phyloP scores from a whole-genome alignment of 495 filamentous ascomycete species.

The Saxophila tyrrhenica region DNA sequence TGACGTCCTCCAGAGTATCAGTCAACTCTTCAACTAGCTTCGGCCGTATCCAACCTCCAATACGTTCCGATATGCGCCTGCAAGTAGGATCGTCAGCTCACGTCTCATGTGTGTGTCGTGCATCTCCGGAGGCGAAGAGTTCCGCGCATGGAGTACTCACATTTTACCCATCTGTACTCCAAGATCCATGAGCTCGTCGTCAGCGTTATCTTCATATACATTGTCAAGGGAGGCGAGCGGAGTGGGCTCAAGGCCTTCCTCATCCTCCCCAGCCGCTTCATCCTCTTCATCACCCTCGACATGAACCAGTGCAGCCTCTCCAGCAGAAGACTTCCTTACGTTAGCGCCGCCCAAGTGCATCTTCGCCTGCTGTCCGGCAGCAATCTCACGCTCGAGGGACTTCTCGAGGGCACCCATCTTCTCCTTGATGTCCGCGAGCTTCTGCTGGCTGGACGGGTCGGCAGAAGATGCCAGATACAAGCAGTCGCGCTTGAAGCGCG shows the following conservation, averaged over 20 bases:
- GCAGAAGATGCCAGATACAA: slow-evolving; percentile 51
- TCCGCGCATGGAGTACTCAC: not conserved
- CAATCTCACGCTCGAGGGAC: slow-evolving; percentile 47
- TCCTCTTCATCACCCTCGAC: slow-evolving; percentile 29
- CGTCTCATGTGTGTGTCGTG: no score
- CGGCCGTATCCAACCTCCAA: slow-evolving; percentile 45
- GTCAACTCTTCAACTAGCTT: slow-evolving; percentile 57
- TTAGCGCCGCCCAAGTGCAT: slow-evolving; percentile 9
- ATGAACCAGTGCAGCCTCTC: not conserved
- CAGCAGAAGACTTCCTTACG: not conserved
- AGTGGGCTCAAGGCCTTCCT: slow-evolving; percentile 40
- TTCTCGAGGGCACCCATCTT: slow-evolving; percentile 53
- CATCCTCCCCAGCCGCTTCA: slow-evolving; percentile 34
- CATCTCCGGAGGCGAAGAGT: no score
- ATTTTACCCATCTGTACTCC: slow-evolving; percentile 54
- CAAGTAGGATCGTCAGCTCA: no score
- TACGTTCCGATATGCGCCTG: slow-evolving; percentile 61
- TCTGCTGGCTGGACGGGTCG: slow-evolving; percentile 48
- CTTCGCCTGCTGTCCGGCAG: slow-evolving; percentile 9
- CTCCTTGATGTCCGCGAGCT: slow-evolving; percentile 59
- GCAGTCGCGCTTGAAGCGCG: slow-evolving; percentile 49
- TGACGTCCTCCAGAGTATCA: slow-evolving; percentile 15
- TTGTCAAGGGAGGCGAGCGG: slow-evolving; percentile 49
- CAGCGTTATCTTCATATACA: slow-evolving; percentile 46
- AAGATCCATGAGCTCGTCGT: slow-evolving; percentile 58